These are phyloP conservation scores for Conticribra guillardii DNA, from an alignment of 108 stramenopile species.

Conservation along the genomic window DNA sequence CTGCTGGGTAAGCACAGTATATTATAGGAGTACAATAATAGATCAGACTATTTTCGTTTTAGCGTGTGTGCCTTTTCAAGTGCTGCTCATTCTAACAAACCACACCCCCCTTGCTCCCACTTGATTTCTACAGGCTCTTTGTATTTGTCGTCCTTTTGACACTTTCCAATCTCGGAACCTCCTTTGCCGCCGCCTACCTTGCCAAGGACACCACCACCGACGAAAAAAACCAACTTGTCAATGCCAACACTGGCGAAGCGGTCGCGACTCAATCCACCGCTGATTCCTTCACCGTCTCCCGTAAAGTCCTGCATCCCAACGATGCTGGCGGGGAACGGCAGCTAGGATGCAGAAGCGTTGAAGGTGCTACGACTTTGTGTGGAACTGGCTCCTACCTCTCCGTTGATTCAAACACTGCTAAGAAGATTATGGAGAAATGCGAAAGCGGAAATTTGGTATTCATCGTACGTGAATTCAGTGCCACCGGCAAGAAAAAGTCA, in stretches of 20 bases:
- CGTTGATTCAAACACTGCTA: background rate
- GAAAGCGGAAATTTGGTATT: constrained; percentile 10
- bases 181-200: constrained; percentile 58
- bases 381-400: constrained; percentile 20
- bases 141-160: constrained; percentile 50
- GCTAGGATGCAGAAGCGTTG: background rate
- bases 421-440: constrained; percentile 15
- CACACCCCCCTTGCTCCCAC: no score
- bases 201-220: constrained; percentile 55
- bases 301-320: constrained; percentile 13
- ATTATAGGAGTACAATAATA: no score
- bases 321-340: background rate
- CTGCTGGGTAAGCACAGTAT: no score
- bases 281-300: constrained; percentile 9
- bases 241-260: constrained; percentile 8
- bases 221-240: constrained; percentile 15
- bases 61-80: no score
- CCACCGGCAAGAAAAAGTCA: constrained; percentile 7
- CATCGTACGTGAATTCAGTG: constrained; percentile 8
- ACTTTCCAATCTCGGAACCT: constrained; percentile 57
- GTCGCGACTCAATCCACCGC: constrained; percentile 25
- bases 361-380: constrained; percentile 8
- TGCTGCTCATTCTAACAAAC: no score
- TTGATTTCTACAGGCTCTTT: constrained; percentile 20
- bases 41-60: no score